These are phyloP conservation scores for Naematelia encephala DNA, from an alignment of 768 basidiomycete genomes.

Conservation along the genomic window DNA sequence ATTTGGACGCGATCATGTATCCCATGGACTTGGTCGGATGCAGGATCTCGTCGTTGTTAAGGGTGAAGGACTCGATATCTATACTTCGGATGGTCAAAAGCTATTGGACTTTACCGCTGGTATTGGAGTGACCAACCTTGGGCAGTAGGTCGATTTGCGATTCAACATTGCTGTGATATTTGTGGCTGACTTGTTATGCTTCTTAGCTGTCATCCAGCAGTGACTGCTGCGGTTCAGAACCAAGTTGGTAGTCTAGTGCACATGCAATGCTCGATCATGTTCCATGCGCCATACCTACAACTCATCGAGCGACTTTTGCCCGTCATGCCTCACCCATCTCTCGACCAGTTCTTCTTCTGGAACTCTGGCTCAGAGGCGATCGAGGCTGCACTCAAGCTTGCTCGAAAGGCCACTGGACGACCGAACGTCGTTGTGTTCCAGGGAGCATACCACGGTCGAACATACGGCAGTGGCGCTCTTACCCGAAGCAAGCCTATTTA, in stretches of 20 bases:
- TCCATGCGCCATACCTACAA: conserved; percentile 77
- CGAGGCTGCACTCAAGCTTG: conserved; percentile 85
- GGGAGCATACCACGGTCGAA: conserved; percentile 87
- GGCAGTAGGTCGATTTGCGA: conserved; percentile 56
- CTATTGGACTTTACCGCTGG: conserved; percentile 83
- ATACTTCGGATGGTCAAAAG: conserved; percentile 67
- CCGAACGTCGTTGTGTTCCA: conserved; percentile 92
- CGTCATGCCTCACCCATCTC: conserved; percentile 81
- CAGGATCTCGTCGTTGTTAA: conserved; percentile 48
- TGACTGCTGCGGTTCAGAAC: conserved; percentile 37
- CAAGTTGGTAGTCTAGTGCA: conserved; percentile 44
- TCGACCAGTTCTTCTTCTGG: conserved; percentile 97
- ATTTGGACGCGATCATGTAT: conserved; percentile 50
- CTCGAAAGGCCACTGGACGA: conserved; percentile 68
- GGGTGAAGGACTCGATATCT: conserved; percentile 64
- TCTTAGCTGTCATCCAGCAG: conserved; percentile 44
- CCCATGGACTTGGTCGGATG: conserved; percentile 48
- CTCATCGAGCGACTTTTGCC: conserved; percentile 82
- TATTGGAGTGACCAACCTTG: conserved; percentile 74
- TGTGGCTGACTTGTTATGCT: too few species aligned
- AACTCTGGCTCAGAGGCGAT: conserved; percentile 94
- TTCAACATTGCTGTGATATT: neutral
- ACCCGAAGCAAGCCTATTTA: conserved; percentile 94
- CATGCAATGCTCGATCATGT: conserved; percentile 67
- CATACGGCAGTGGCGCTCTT: conserved; percentile 86